A percentile compares a stretch with the other conserved stretches of the same genome.
These are phyloP conservation scores for Albatrellus ellisii DNA, from an alignment of 768 basidiomycete species.

Conservation along the genomic window DNA sequence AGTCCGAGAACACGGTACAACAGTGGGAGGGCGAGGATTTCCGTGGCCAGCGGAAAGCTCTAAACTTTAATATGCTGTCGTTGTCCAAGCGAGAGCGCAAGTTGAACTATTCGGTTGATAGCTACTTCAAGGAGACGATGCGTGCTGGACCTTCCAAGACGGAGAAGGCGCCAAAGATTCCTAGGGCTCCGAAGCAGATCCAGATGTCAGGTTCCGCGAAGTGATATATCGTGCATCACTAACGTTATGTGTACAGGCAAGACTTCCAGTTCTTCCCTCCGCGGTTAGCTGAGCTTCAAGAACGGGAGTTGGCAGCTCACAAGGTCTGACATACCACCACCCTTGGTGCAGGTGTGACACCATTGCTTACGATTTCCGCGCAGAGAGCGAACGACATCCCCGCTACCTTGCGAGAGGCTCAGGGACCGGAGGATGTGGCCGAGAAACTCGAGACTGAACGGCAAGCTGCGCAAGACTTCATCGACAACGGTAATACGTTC, in stretches of 20 bases:
- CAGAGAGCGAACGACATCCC: conserved; percentile 56
- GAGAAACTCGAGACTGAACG: conserved; percentile 81
- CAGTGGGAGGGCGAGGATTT: conserved; percentile 98
- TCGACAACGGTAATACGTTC: conserved; percentile 69
- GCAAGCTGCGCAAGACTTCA: conserved; percentile 66
- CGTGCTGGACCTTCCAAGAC: conserved; percentile 66
- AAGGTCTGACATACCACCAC: conserved; percentile 32
- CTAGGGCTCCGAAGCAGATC: conserved; percentile 82
- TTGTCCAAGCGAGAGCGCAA: conserved; percentile 91
- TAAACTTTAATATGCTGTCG: conserved; percentile 70
- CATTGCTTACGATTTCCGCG: conserved; percentile 1
- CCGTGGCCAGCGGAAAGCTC: conserved; percentile 56
- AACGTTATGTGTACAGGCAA: conserved; percentile 35
- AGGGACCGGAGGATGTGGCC: conserved; percentile 60
- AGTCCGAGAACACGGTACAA: conserved; percentile 81
- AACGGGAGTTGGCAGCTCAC: conserved; percentile 72
- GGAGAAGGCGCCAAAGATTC: conserved; percentile 73
- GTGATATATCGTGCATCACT: background rate
- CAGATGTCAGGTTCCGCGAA: conserved; percentile 39
- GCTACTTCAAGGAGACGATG: conserved; percentile 89
- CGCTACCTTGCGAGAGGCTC: conserved; percentile 51
- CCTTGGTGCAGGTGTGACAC: background rate
- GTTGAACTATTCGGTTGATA: conserved; percentile 88
- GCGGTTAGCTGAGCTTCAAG: conserved; percentile 67
- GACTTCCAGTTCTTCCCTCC: conserved; percentile 97